Base-by-base conservation (phyloP, 805 yeast species). In the Millerozyma miso region DNA sequence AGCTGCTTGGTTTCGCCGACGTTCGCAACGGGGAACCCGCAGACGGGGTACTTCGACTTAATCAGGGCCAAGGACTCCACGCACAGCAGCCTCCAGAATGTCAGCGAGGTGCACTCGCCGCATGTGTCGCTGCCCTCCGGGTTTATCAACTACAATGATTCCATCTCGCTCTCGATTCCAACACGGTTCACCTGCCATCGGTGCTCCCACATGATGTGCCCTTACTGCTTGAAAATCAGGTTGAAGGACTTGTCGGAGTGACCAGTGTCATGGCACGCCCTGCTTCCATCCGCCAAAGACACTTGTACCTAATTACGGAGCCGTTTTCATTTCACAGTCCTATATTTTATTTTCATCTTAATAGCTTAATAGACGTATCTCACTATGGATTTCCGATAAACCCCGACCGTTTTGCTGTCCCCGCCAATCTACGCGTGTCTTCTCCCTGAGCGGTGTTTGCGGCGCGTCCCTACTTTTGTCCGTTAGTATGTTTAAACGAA, bases 201-300 rank as follows among this genome's bases (percentile, higher is more conserved):
- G 3, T 67, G 73, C 43, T 48, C 55, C 40, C 73, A 67, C 45
- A 65, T 67, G 71, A 67, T 67, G 73, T 67, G 73, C 39, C 73
- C 73, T 1, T 66, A 67, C 47, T 66, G 72, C 41, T 56, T 60
- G 15, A 67, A 67, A 42, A 50, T 65, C 19, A 55, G 73, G 26
- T 48, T 59, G 33, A 56, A 55, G 43, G 71, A 67, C 43, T 51
- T 62, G 29, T 23, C 29, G 10, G 29, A 23, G 29, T 23, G 29
- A 23, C 29, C n/a, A n/a, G n/a, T n/a, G n/a, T n/a, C n/a, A n/a
- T n/a, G n/a, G n/a, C n/a, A n/a, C n/a, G n/a, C n/a, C n/a, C n/a
- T n/a, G n/a, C n/a, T n/a, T n/a, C n/a, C n/a, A n/a, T n/a, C n/a
- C n/a, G n/a, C n/a, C n/a, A n/a, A n/a, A n/a, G n/a, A n/a, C n/a